Conservation (phyloP, 2,329 filamentous ascomycete species). For the Paecilomyces fulvus region DNA sequence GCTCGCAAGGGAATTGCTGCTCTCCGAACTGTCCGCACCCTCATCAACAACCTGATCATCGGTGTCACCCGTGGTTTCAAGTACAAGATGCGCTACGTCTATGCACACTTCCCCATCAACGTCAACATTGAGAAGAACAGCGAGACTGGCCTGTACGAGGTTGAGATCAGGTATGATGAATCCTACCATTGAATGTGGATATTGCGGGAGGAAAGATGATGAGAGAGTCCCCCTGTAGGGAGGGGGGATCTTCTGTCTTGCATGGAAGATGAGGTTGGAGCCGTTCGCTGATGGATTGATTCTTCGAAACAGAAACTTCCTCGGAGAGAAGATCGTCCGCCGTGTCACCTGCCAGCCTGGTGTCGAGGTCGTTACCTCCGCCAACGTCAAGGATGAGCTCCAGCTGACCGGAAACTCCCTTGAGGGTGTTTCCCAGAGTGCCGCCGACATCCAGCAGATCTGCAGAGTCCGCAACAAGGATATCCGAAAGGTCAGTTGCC, state of each 20-base stretch:
- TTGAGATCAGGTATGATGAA: slow-evolving; percentile 84
- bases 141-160: slow-evolving; percentile 78
- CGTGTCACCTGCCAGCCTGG: slow-evolving; percentile 79
- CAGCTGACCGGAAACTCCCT: slow-evolving; percentile 87
- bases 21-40: slow-evolving; percentile 92
- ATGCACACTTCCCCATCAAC: slow-evolving; percentile 99
- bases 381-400: slow-evolving; percentile 96
- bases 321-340: slow-evolving; percentile 99
- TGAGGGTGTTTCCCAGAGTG: slow-evolving; percentile 94
- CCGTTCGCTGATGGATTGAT: slow-evolving; percentile 22
- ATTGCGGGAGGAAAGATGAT: background rate
- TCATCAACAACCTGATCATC: slow-evolving; percentile 98
- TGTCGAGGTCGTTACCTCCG: slow-evolving; percentile 83
- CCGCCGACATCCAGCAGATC: slow-evolving; percentile 98
- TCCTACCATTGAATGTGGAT: background rate
- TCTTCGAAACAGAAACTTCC: slow-evolving; percentile 67
- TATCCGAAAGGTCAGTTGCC: slow-evolving; percentile 81
- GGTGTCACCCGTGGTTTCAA: slow-evolving; percentile 99
- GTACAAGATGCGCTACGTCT: slow-evolving; percentile 99
- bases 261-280: background rate
- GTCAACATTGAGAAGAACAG: slow-evolving; percentile 96
- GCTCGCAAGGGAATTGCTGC: slow-evolving; percentile 95
- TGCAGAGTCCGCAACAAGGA: slow-evolving; percentile 99
- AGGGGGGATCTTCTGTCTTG: background rate
- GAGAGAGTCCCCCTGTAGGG: background rate